phyloP scores from a whole-genome alignment of 2,329 filamentous ascomycete genomes.

The Aspergillus bombycis region DNA sequence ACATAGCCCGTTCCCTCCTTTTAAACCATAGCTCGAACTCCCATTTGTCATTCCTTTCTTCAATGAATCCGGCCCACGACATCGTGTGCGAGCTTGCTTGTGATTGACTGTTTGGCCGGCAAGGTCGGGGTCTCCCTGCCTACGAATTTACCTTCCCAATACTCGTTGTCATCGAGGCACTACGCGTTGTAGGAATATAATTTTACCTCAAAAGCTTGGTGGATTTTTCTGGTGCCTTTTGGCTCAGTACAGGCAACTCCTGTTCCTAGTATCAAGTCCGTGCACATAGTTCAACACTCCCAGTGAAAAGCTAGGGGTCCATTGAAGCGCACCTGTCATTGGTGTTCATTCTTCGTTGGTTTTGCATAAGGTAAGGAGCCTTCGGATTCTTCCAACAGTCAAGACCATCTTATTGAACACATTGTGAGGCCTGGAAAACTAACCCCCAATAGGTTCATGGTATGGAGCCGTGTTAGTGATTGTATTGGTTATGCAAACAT shows the following conservation, averaged over 20 bases:
- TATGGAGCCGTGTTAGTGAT: constrained; percentile 29
- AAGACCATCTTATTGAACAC: background rate
- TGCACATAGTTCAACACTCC: constrained; percentile 1
- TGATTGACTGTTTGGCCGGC: constrained; percentile 4
- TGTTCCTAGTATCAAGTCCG: background rate
- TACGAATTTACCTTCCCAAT: constrained; percentile 2
- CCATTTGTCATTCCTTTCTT: constrained; percentile 19
- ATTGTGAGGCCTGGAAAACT: constrained; percentile 7
- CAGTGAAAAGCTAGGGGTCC: constrained; percentile 3
- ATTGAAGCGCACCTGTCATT: background rate
- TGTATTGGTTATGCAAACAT: constrained; percentile 29
- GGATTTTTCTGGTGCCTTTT: background rate
- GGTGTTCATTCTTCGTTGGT: background rate
- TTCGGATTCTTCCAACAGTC: background rate
- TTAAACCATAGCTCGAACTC: constrained; percentile 5
- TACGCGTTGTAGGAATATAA: constrained; percentile 7
- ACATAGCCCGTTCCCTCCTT: constrained; percentile 5
- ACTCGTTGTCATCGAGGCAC: constrained; percentile 1
- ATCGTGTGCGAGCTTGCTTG: background rate
- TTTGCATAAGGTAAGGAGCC: constrained; percentile 3
- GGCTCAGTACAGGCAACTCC: background rate
- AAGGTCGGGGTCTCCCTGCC: constrained; percentile 1
- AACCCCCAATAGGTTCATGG: constrained; percentile 19
- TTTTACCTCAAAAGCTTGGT: background rate
- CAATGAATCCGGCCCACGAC: constrained; percentile 13